phyloP scores from a whole-genome alignment of 768 basidiomycete species.

The Obba rivulosa region DNA sequence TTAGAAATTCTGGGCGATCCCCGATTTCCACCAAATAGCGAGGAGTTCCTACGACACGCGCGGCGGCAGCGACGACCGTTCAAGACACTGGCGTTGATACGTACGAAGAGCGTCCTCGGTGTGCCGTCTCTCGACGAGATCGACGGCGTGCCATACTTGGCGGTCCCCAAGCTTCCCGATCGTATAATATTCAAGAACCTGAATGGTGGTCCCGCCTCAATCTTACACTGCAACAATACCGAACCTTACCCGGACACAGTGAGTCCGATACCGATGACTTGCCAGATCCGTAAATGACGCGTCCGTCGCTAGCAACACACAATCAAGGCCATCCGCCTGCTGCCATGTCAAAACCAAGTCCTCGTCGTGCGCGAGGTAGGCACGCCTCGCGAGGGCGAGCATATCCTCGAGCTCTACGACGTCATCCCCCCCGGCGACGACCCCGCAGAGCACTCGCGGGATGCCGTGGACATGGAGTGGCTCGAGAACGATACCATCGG shows the following conservation, averaged over 20 bases:
- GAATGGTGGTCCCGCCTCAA: conserved; percentile 29
- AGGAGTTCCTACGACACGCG: conserved; percentile 32
- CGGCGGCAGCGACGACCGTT: conserved; percentile 35
- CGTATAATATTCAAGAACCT: conserved; percentile 39
- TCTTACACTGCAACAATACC: conserved; percentile 29
- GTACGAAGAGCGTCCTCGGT: conserved; percentile 33
- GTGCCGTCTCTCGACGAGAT: conserved; percentile 37
- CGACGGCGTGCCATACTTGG: conserved; percentile 35
- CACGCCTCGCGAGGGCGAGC: neutral
- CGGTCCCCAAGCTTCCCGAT: conserved; percentile 37
- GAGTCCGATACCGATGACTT: neutral
- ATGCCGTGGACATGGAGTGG: neutral
- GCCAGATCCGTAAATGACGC: neutral
- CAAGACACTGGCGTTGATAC: conserved; percentile 31
- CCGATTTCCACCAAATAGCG: conserved; percentile 30
- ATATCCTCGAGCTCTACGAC: conserved; percentile 13
- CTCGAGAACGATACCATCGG: neutral
- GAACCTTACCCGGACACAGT: neutral
- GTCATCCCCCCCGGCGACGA: conserved; percentile 7
- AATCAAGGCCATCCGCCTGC: conserved; percentile 14
- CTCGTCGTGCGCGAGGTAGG: conserved; percentile 19
- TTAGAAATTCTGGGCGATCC: conserved; percentile 44
- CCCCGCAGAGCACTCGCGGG: neutral
- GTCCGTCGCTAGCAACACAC: neutral
- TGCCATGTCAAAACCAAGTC: conserved; percentile 14